phyloP scores from a whole-genome alignment of 805 yeast genomes.

The Priceomyces castillae region DNA sequence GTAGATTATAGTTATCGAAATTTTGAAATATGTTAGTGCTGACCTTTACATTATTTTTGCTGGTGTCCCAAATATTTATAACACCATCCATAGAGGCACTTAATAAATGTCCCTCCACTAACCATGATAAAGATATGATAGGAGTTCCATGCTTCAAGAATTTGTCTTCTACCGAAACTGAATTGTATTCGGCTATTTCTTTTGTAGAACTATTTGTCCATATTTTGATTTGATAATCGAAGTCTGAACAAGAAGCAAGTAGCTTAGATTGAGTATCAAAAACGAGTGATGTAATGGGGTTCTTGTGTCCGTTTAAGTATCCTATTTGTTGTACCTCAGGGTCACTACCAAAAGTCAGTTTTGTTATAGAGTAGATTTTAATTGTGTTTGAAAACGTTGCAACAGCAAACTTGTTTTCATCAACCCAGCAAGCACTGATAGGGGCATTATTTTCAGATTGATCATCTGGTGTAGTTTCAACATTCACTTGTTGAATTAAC shows the following conservation, averaged over 20 bases:
- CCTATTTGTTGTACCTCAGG: slow-evolving; percentile 27
- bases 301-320: slow-evolving; percentile 57
- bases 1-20: slow-evolving; percentile 20
- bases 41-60: slow-evolving; percentile 27
- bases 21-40: slow-evolving; percentile 17
- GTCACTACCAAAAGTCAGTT: slow-evolving; percentile 7
- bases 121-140: slow-evolving; percentile 56
- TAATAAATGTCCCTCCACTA: slow-evolving; percentile 36
- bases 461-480: slow-evolving; percentile 9
- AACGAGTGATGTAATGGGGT: slow-evolving; percentile 51
- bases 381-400: slow-evolving; percentile 59
- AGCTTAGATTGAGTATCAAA: slow-evolving; percentile 53
- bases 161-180: slow-evolving; percentile 7
- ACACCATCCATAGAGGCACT: slow-evolving; percentile 72
- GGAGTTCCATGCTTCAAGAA: slow-evolving; percentile 50
- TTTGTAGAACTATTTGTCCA: slow-evolving; percentile 70
- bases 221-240: slow-evolving; percentile 63
- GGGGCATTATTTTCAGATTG: neutral
- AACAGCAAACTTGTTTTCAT: slow-evolving; percentile 63
- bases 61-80: slow-evolving; percentile 63
- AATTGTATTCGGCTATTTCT: slow-evolving; percentile 39
- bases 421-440: slow-evolving; percentile 72
- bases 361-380: slow-evolving; percentile 46
- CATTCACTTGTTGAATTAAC: slow-evolving; percentile 25
- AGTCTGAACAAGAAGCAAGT: slow-evolving; percentile 71